Percentiles rank a stretch among this genome's conserved stretches.
Evolutionary conservation across 129 eudicot species (phyloP).

Genomic region (Solidago caesia): DNA sequence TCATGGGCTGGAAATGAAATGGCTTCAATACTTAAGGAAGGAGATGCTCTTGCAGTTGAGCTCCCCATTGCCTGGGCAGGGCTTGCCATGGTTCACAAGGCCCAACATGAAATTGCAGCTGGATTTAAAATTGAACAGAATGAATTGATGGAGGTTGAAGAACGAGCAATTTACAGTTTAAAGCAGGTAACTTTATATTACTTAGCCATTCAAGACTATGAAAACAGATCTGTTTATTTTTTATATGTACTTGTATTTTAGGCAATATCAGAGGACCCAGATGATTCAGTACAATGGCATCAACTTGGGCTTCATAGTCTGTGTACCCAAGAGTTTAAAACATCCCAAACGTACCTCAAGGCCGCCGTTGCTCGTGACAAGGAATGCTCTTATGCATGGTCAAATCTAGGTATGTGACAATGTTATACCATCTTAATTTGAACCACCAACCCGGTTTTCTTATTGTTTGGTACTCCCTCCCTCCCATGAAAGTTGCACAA

Average conservation of each 20-base stretch:
- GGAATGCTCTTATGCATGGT: slow-evolving; percentile 85
- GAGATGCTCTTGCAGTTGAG: slow-evolving; percentile 66
- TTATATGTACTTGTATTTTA: slow-evolving; percentile 26
- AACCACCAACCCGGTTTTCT: neutral
- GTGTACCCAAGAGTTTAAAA: slow-evolving; percentile 68
- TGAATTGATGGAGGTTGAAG: slow-evolving; percentile 74
- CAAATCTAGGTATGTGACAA: slow-evolving; percentile 73
- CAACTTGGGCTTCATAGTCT: slow-evolving; percentile 95
- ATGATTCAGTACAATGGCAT: slow-evolving; percentile 92
- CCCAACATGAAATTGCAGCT: slow-evolving; percentile 93
- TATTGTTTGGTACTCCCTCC: neutral
- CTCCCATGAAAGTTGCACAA: neutral
- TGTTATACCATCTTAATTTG: slow-evolving; percentile 2
- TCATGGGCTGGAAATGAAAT: slow-evolving; percentile 98
- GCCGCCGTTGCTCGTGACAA: slow-evolving; percentile 84
- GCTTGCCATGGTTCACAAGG: slow-evolving; percentile 87
- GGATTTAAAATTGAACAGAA: slow-evolving; percentile 74
- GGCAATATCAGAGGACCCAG: slow-evolving; percentile 91
- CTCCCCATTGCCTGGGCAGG: slow-evolving; percentile 94
- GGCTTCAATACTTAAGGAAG: slow-evolving; percentile 91
- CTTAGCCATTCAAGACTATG: neutral
- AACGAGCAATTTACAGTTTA: slow-evolving; percentile 68
- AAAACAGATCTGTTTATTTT: neutral
- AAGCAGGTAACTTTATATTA: slow-evolving; percentile 59
- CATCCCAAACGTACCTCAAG: slow-evolving; percentile 80